A percentile compares a stretch with the other conserved stretches of the same genome.
Conservation (phyloP, 768 basidiomycete genomes). For the Phylloporus sp. region DNA sequence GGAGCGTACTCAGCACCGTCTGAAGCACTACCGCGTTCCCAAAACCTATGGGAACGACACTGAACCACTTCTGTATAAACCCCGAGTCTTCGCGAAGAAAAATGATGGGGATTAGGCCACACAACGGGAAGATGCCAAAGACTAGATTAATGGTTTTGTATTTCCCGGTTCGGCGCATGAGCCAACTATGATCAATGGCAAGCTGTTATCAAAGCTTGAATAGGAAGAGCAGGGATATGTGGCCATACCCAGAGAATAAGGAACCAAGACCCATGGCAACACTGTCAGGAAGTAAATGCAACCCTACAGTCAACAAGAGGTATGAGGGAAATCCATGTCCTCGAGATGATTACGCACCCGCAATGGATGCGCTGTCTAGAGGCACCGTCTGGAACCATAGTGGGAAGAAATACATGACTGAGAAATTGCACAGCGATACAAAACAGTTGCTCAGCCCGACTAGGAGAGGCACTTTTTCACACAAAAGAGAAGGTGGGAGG, state of each 20-base stretch:
- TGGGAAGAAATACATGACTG: slow-evolving; percentile 73
- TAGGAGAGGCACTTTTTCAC: slow-evolving; percentile 62
- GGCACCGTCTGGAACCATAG: slow-evolving; percentile 81
- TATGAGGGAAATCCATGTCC: not conserved
- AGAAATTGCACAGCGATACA: slow-evolving; percentile 71
- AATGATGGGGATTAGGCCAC: slow-evolving; percentile 39
- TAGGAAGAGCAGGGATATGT: no score
- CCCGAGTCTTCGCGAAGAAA: slow-evolving; percentile 22
- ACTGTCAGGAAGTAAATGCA: slow-evolving; percentile 50
- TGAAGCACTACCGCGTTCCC: slow-evolving; percentile 19
- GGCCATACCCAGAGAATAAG: slow-evolving; percentile 43
- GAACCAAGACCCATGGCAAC: slow-evolving; percentile 48
- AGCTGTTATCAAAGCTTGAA: no score
- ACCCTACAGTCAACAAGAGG: slow-evolving; percentile 25
- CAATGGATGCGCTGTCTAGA: slow-evolving; percentile 61
- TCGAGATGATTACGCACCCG: slow-evolving; percentile 37
- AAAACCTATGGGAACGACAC: slow-evolving; percentile 16
- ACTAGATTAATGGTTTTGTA: slow-evolving; percentile 45
- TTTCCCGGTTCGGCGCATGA: slow-evolving; percentile 50
- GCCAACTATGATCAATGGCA: slow-evolving; percentile 28
- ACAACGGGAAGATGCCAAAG: slow-evolving; percentile 48
- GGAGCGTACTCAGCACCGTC: slow-evolving; percentile 14
- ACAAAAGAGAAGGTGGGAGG: slow-evolving; percentile 61
- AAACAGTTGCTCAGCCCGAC: slow-evolving; percentile 69
- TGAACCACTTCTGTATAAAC: slow-evolving; percentile 19